Evolutionary conservation across 306 rosid species (phyloP), one percentile per base, ranked within the genome.

Genomic region (Trifolium dubium): DNA sequence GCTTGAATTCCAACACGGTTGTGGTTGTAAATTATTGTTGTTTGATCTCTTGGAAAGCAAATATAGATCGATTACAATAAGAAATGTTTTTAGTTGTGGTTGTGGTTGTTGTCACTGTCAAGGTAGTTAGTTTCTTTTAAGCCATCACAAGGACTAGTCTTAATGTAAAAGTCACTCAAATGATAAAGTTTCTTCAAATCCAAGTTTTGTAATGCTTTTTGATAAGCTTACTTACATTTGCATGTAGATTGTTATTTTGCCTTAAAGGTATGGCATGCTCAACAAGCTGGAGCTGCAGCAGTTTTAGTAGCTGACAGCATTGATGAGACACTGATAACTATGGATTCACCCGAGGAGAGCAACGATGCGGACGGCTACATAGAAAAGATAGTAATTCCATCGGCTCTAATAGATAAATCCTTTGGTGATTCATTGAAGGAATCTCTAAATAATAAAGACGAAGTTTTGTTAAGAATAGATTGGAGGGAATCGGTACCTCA

Each of bases 401-500:
- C 97, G 0, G 97, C 87, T 60, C 80, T 94, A 51, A 81, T 94
- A 44, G 83, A 82, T 17, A 94, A 92, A 75, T 77, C 93, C 4
- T 85, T 94, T 4, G 97, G 97, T 10, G 90, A 89, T 17, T 76
- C 60, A 29, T 69, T 94, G 66, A 94, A 90, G 70, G 85, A 92
- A 30, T 81, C 88, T 29, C n/a, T 87, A 34, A 76, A 72, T n/a
- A 85, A 71, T 49, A 53, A 70, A 1, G 89, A 87, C 6, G 88
- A 86, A 7, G 89, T 94, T 51, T 30, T 86, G 78, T 59, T 94
- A 2, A 82, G 87, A 78, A 76, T 94, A 29, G 99, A 94, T 49
- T 94, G 99, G 99, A 80, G 95, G 47, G 97, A 94, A 79, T 87
- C 97, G 4, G 75, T 94, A 56, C 99, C 97, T 23, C 91, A 89